These are phyloP conservation scores for Penstemon barbatus DNA, from an alignment of 257 asterid species.

Conservation along the genomic window DNA sequence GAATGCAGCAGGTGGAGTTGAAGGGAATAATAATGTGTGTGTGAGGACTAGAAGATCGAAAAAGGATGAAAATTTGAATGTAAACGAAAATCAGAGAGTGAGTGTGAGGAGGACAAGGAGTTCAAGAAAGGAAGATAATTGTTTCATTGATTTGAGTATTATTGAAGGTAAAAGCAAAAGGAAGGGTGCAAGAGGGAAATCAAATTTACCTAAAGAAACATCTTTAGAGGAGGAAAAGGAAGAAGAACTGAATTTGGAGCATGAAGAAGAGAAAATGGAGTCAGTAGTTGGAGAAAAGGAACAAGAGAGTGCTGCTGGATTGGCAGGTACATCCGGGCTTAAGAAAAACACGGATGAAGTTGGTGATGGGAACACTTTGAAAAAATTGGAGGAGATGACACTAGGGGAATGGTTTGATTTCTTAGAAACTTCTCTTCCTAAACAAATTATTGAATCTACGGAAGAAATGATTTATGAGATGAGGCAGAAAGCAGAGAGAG, in stretches of 20 bases:
- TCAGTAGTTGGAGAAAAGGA: slow-evolving; percentile 24
- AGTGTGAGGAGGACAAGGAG: slow-evolving; percentile 42
- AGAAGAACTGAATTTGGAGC: slow-evolving; percentile 27
- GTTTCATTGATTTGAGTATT: slow-evolving; percentile 22
- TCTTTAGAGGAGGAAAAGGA: slow-evolving; percentile 29
- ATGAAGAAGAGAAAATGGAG: slow-evolving; percentile 17
- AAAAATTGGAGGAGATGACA: slow-evolving; percentile 61
- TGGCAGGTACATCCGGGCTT: slow-evolving; percentile 38
- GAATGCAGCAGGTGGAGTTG: slow-evolving; percentile 29
- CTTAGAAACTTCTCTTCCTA: slow-evolving; percentile 53
- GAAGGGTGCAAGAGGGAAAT: slow-evolving; percentile 41
- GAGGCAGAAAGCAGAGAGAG: slow-evolving; percentile 54
- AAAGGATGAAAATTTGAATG: slow-evolving; percentile 26
- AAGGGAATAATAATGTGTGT: slow-evolving; percentile 27
- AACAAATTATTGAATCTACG: slow-evolving; percentile 60
- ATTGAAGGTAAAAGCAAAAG: slow-evolving; percentile 30
- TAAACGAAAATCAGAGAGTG: slow-evolving; percentile 21
- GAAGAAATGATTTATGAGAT: slow-evolving; percentile 64
- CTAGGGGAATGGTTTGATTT: slow-evolving; percentile 67
- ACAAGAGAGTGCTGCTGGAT: slow-evolving; percentile 26
- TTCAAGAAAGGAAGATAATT: slow-evolving; percentile 34
- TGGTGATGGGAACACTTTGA: slow-evolving; percentile 23
- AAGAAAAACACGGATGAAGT: slow-evolving; percentile 14
- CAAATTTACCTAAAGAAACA: slow-evolving; percentile 18
- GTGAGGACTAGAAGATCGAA: slow-evolving; percentile 32